A percentile compares a stretch with the other conserved stretches of the same genome.
These are phyloP conservation scores for Bassia scoparia DNA, from an alignment of 148 eudicot species.

Conservation along the genomic window DNA sequence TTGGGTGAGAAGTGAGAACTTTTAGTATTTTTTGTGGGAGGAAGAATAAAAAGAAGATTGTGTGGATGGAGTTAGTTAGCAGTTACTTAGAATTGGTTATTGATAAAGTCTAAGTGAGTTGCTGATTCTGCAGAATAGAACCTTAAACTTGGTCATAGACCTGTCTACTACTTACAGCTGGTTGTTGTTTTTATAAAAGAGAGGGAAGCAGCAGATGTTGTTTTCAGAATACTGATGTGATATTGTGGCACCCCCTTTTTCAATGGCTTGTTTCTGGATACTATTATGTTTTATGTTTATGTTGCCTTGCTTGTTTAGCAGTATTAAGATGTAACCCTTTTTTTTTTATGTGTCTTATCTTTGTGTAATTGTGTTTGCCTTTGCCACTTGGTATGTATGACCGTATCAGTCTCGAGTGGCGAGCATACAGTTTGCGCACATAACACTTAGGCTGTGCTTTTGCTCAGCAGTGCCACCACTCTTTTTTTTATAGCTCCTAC, in stretches of 20 bases:
- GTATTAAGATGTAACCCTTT: constrained; percentile 12
- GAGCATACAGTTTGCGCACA: constrained; percentile 13
- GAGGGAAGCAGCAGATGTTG: constrained; percentile 15
- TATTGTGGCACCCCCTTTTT: background rate
- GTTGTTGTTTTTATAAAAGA: background rate
- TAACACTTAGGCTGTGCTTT: background rate
- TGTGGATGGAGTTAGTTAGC: constrained; percentile 1
- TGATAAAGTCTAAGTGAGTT: constrained; percentile 17
- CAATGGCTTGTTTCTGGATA: constrained; percentile 2
- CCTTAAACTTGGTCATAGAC: constrained; percentile 21
- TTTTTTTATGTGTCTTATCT: constrained; percentile 16
- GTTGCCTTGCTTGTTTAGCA: background rate
- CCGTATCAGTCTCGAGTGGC: background rate
- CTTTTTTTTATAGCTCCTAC: too few relatives aligned
- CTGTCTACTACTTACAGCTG: constrained; percentile 19
- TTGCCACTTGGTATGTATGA: constrained; percentile 8
- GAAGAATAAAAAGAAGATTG: background rate
- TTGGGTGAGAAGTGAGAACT: background rate
- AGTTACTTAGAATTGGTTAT: constrained; percentile 25
- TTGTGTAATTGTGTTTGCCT: background rate
- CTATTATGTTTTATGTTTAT: too few relatives aligned
- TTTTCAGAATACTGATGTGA: constrained; percentile 26
- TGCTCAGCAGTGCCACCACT: too few relatives aligned
- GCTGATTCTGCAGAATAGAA: constrained; percentile 19
- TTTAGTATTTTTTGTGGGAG: background rate